Evolutionary conservation across 352 stramenopile species (phyloP).

Genomic region (Phytopythium vexans): DNA sequence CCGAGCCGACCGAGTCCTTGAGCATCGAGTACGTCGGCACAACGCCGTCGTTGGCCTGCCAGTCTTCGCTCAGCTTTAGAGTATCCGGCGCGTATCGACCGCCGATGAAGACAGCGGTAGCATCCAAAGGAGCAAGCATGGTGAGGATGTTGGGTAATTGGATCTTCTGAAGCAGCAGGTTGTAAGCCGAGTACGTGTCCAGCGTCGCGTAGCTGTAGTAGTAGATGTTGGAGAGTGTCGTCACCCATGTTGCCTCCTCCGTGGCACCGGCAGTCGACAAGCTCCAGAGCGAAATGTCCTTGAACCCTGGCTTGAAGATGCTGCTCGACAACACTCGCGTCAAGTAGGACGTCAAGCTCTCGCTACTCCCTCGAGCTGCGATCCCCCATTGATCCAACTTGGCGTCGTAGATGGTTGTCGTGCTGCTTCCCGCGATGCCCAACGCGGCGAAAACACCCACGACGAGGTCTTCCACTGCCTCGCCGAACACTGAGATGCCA

Average conservation of each 20-base stretch:
- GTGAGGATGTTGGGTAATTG: conserved; percentile 16
- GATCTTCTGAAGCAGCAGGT: conserved; percentile 21
- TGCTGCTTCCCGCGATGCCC: conserved; percentile 18
- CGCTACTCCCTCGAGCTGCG: conserved; percentile 11
- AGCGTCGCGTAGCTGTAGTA: conserved; percentile 32
- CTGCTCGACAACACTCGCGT: conserved; percentile 30
- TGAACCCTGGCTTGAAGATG: conserved; percentile 27
- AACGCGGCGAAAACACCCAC: conserved; percentile 16
- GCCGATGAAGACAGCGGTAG: conserved; percentile 13
- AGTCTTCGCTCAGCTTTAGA: conserved; percentile 25
- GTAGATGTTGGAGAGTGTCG: conserved; percentile 27
- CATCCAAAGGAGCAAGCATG: background rate
- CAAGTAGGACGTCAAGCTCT: conserved; percentile 28
- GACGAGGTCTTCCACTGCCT: conserved; percentile 26
- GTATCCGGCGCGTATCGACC: conserved; percentile 31
- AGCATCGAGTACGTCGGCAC: conserved; percentile 18
- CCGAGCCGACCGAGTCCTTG: conserved; percentile 8
- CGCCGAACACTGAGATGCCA: conserved; percentile 21
- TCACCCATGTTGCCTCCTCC: conserved; percentile 33
- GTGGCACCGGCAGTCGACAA: conserved; percentile 20
- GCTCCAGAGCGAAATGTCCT: conserved; percentile 25
- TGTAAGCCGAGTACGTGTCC: conserved; percentile 14
- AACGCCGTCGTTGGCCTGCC: conserved; percentile 47
- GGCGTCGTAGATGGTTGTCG: conserved; percentile 23
- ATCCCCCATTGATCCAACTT: conserved; percentile 52